Evolutionary conservation across 2,329 filamentous ascomycete species (phyloP).

Genomic region (Penicillium griseofulvum): DNA sequence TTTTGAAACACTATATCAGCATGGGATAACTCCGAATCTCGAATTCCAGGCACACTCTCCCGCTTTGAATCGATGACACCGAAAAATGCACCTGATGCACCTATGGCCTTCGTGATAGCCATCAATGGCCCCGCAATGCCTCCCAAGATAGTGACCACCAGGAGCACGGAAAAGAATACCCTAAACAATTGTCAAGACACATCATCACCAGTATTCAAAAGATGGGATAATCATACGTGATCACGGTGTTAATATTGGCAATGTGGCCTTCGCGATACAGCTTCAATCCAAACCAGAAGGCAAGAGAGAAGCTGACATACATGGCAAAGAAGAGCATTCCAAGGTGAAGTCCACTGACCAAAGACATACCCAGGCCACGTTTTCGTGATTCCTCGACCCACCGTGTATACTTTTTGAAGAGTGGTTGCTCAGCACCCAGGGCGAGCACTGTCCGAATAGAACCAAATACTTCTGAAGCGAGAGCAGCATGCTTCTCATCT

Average conservation of each 20-base stretch:
- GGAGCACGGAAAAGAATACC: constrained; percentile 37
- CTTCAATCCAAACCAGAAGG: constrained; percentile 41
- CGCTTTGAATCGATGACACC: constrained; percentile 31
- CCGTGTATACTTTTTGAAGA: constrained; percentile 36
- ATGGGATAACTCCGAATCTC: constrained; percentile 16
- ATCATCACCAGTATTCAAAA: neutral
- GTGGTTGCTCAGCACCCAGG: constrained; percentile 41
- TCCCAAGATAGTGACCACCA: constrained; percentile 28
- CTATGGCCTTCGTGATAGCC: constrained; percentile 35
- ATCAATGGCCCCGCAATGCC: constrained; percentile 35
- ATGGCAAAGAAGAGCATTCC: constrained; percentile 37
- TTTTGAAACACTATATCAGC: constrained; percentile 1
- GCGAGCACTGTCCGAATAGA: constrained; percentile 48
- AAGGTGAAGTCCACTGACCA: constrained; percentile 33
- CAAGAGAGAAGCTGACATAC: constrained; percentile 36
- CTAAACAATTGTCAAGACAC: constrained; percentile 16
- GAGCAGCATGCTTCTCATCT: constrained; percentile 36
- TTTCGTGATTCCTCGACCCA: constrained; percentile 40
- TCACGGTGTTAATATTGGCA: constrained; percentile 35
- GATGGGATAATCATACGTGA: constrained; percentile 28
- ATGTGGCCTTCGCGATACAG: constrained; percentile 36
- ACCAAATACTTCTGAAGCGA: constrained; percentile 44
- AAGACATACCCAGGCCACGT: constrained; percentile 29
- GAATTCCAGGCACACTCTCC: constrained; percentile 26
- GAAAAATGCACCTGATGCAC: constrained; percentile 33